Base-by-base conservation (phyloP, 2,329 filamentous ascomycete species). In the Dothistroma septosporum region DNA sequence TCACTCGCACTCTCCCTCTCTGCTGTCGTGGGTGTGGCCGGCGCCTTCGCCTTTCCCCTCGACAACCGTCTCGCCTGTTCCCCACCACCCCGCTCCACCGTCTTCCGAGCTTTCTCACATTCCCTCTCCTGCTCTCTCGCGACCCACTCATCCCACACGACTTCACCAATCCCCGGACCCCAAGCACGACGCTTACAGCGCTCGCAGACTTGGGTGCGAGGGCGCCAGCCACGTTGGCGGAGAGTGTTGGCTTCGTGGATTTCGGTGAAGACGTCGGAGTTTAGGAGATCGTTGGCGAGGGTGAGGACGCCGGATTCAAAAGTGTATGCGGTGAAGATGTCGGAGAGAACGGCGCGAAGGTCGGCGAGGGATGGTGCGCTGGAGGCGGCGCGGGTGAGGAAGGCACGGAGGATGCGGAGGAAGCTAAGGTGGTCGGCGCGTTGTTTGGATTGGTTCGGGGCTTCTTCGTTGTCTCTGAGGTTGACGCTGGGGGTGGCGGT, bases 261-360 rank as follows among this genome's bases (percentile, higher is more conserved):
- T 65, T 90, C 88, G 46, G 89, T 84, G 70, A 97, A 99, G 6
- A 96, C 82, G 69, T 94, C 94, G 67, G 91, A 88, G 64, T 96
- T 92, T 0, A 99, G 81, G 59, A 99, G 86, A 4, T 88, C 84
- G 73, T 93, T 96, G 0, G 94, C 91, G 2, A 99, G 84, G 1
- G 84, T 82, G 21, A 99, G 82, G 16, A 99, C 90, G 0, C 90
- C 92, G 73, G 93, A 61, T 75, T 99, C 94, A 73, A 97, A 97
- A 0, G 92, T 88, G 73, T 99, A 99, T 0, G 94, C 93, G 0
- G 93, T 87, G 76, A 99, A 97, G 58, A 99, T 93, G 12, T 92
- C 94, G 0, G 86, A 81, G 1, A 99, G 83, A 0, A 97, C 92
- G 7, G 85, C 85, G 49, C 94, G 88, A 2, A 99, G 82, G 72